phyloP scores from a whole-genome alignment of 2,329 filamentous ascomycete species.

The Trichophyton simii region DNA sequence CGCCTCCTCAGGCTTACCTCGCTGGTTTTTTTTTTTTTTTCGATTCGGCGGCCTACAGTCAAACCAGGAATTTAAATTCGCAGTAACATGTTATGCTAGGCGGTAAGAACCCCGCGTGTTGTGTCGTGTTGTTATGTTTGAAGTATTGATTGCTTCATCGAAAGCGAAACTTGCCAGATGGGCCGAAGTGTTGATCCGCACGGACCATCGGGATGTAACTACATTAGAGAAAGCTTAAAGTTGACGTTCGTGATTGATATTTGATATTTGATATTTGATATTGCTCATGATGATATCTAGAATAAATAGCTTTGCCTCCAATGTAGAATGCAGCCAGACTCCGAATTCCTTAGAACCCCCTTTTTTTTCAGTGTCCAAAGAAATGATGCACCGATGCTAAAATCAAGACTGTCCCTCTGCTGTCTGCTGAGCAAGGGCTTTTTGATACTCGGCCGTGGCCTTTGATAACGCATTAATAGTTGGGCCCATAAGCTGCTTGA shows the following conservation, averaged over 20 bases:
- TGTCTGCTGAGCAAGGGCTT: slow-evolving; percentile 53
- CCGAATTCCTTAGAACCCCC: not conserved
- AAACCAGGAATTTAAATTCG: not conserved
- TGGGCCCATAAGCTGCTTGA: slow-evolving; percentile 63
- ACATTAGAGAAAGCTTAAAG: not conserved
- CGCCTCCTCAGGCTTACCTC: not conserved
- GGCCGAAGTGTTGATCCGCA: not conserved
- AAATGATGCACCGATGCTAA: not conserved
- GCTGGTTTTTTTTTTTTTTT: not conserved
- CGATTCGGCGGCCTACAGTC: not conserved
- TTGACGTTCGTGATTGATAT: not conserved
- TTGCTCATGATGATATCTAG: not conserved
- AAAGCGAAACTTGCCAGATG: not conserved
- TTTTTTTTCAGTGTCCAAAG: not conserved
- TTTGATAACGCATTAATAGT: slow-evolving; percentile 57
- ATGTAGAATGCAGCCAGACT: not conserved
- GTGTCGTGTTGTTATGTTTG: not conserved
- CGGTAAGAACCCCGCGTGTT: not conserved
- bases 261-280: not conserved
- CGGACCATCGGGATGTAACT: not conserved
- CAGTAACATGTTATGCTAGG: not conserved
- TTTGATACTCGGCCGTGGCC: slow-evolving; percentile 59
- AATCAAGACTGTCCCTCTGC: not conserved
- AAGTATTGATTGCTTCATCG: not conserved
- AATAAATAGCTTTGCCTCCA: not conserved